Evolutionary conservation across 2,329 filamentous ascomycete genomes (phyloP), one percentile per base, ranked within the genome.

Genomic region (Clonostachys sp.): DNA sequence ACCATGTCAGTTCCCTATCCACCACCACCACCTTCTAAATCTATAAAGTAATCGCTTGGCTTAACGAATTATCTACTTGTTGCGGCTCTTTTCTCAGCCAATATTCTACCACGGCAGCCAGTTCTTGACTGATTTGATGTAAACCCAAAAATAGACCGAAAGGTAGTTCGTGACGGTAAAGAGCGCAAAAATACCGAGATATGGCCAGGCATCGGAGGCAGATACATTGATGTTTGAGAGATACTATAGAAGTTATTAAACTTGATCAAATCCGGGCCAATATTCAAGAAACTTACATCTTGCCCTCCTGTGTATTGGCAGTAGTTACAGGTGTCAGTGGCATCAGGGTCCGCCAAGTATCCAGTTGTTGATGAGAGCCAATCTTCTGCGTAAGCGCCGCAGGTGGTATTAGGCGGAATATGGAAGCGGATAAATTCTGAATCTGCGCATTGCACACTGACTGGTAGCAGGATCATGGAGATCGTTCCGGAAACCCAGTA

Each of bases 401-500:
- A 86, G 0, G 80, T 80, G 51, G 71, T 63, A 6, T 64, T 64
- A 4, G 64, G 56, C 0, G 84, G 78, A 51, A 83, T 65, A 67
- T 91, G 89, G 34, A 75, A 67, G 2, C 83, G 81, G 0, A 77
- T 73, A 17, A 75, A 69, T 61, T 92, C 88, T 7, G 61, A 59
- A 0, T 65, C 49, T 0, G 75, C 67, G 58, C 83, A 87, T 0
- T 57, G 51, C n/a, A 87, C 73, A 0, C 58, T 40, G 63, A 90
- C 84, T 12, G 81, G 85, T 2, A 75, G 74, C 48, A 90, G 81
- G 0, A 83, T 80, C 5, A 81, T 80, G 0, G 83, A 75, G 6
- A 90, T 72, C 14, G 88, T 76, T 45, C 86, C 44, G 84, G 41
- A 86, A 70, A 77, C 75, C 73, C 75, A 81, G 62, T 88, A 89